Conservation (phyloP, 1,139 yeast genomes). For the Suhomyces chickasaworum region DNA sequence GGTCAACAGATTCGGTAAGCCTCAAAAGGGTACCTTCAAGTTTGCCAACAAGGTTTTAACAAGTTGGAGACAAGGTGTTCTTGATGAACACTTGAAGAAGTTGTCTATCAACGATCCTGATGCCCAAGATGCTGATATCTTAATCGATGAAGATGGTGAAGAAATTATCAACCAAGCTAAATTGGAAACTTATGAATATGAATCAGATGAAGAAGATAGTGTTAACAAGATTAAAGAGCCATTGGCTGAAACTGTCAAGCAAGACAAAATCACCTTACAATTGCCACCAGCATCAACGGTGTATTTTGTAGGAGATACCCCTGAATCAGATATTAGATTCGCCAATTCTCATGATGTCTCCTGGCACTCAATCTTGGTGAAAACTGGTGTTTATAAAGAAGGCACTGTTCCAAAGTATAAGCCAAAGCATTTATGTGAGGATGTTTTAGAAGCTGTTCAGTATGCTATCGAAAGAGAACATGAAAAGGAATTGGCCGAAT, state of each 20-base stretch:
- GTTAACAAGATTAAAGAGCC: conserved; percentile 31
- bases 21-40: conserved; percentile 80
- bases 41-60: conserved; percentile 76
- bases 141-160: conserved; percentile 51
- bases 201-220: conserved; percentile 30
- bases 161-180: conserved; percentile 49
- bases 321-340: conserved; percentile 84
- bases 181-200: conserved; percentile 39
- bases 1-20: conserved; percentile 81
- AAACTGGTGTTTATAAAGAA: conserved; percentile 83
- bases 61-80: conserved; percentile 75
- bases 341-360: conserved; percentile 83
- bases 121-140: conserved; percentile 49
- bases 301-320: conserved; percentile 91
- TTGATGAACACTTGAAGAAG: conserved; percentile 70
- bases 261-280: conserved; percentile 50
- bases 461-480: conserved; percentile 84
- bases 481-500: conserved; percentile 64
- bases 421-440: conserved; percentile 71
- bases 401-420: conserved; percentile 77
- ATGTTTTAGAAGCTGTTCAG: conserved; percentile 79
- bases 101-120: conserved; percentile 48
- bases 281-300: conserved; percentile 84
- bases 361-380: conserved; percentile 82
- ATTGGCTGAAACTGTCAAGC: conserved; percentile 32